Conservation (phyloP, 2,329 filamentous ascomycete species). For the Diaporthe ilicicola region DNA sequence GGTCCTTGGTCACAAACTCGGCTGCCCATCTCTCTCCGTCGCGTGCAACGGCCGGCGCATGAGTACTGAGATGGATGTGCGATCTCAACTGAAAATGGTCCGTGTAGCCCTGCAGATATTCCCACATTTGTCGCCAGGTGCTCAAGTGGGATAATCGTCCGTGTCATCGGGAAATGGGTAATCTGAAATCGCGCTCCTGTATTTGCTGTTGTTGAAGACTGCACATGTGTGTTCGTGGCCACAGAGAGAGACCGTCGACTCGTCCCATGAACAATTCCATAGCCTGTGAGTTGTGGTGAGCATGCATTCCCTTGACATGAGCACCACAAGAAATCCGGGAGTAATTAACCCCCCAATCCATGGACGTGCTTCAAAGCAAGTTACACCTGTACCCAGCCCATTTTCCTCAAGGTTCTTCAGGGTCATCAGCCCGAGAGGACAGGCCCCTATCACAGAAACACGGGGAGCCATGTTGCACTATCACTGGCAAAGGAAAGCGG, state of each 20-base stretch:
- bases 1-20: not conserved
- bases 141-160: constrained; percentile 28
- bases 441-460: constrained; percentile 30
- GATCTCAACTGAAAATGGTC: constrained; percentile 28
- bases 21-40: constrained; percentile 1
- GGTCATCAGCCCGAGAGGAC: constrained; percentile 30
- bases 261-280: constrained; percentile 31
- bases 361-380: constrained; percentile 28
- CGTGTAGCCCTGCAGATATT: constrained; percentile 24
- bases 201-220: constrained; percentile 32
- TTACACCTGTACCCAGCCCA: constrained; percentile 31
- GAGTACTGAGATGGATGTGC: constrained; percentile 12
- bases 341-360: constrained; percentile 24
- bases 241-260: constrained; percentile 28
- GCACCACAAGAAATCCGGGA: rapidly evolving
- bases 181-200: constrained; percentile 28
- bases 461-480: not conserved
- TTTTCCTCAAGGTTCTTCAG: constrained; percentile 27
- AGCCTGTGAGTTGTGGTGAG: not conserved
- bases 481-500: not conserved
- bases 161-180: constrained; percentile 26
- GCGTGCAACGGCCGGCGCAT: not conserved
- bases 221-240: constrained; percentile 25
- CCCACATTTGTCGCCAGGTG: constrained; percentile 25
- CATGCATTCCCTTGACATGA: not conserved